A percentile compares a stretch with the other conserved stretches of the same genome.
Evolutionary conservation across 148 eudicot genomes (phyloP).

Genomic region (Fallopia convolvulus): DNA sequence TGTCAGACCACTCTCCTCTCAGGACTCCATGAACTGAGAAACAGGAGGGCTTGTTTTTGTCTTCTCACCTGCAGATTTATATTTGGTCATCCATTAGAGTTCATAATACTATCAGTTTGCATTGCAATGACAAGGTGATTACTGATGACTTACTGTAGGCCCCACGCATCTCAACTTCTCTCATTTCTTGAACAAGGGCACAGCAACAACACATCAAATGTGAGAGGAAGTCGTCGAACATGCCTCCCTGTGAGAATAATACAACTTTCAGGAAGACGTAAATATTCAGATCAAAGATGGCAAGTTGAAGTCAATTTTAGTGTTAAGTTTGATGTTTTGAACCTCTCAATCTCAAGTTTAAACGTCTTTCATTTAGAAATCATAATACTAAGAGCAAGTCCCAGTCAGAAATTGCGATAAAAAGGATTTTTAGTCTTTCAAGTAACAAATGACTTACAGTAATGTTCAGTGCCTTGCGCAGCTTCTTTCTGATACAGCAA

Average conservation of each 20-base stretch:
- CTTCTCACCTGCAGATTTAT: conserved; percentile 6
- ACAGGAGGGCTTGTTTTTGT: conserved; percentile 12
- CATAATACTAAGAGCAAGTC: background rate
- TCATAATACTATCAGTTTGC: background rate
- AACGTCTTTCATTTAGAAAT: background rate
- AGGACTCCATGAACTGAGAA: conserved; percentile 12
- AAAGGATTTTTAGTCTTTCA: background rate
- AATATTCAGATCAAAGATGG: background rate
- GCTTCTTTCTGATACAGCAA: conserved; percentile 88
- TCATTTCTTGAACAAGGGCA: conserved; percentile 97
- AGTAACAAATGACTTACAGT: conserved; percentile 36
- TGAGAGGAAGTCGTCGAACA: conserved; percentile 81
- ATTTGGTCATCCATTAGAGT: background rate
- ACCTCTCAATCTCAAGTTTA: background rate
- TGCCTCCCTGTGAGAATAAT: conserved; percentile 59
- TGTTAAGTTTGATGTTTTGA: background rate
- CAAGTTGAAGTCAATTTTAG: background rate
- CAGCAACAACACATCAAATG: conserved; percentile 98
- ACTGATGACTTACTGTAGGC: conserved; percentile 39
- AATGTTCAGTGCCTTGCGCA: conserved; percentile 72
- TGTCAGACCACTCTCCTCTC: background rate
- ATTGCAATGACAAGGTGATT: background rate
- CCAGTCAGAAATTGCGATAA: background rate
- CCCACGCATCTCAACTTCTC: conserved; percentile 85
- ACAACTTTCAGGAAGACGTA: background rate